phyloP scores from a whole-genome alignment of 148 eudicot species.

The Tetragonia tetragonoides region DNA sequence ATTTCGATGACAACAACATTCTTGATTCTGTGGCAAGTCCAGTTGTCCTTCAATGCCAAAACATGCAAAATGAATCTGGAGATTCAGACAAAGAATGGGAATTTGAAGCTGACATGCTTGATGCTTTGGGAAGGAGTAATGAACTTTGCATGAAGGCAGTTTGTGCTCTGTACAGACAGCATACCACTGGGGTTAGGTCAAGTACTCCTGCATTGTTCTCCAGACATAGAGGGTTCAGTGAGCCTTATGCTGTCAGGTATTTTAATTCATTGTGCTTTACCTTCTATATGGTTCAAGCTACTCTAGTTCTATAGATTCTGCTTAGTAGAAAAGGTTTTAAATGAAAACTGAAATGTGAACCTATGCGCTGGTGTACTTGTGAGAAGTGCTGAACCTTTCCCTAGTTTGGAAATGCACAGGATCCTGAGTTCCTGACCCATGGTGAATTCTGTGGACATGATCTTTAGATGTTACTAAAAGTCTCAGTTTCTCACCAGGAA shows the following conservation, averaged over 20 bases:
- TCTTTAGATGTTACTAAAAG: too few relatives aligned
- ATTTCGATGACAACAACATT: background rate
- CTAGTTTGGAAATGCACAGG: too few relatives aligned
- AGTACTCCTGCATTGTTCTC: background rate
- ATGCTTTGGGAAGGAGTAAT: constrained; percentile 31
- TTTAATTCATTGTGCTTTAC: background rate
- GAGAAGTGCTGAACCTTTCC: too few relatives aligned
- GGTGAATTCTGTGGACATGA: too few relatives aligned
- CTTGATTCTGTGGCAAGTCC: background rate
- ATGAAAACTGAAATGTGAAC: background rate
- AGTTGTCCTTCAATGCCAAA: background rate
- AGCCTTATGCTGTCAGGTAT: constrained; percentile 15
- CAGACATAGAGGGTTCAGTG: background rate
- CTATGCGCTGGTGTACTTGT: background rate
- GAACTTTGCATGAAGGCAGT: constrained; percentile 52
- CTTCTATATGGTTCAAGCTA: background rate
- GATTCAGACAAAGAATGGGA: constrained; percentile 22
- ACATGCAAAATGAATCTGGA: constrained; percentile 19
- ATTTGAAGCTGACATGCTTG: constrained; percentile 29
- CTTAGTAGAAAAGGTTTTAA: background rate
- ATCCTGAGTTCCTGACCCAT: too few relatives aligned
- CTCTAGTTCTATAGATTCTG: background rate
- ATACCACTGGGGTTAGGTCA: background rate
- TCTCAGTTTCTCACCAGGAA: too few relatives aligned
- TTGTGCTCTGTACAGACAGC: constrained; percentile 48